phyloP scores from a whole-genome alignment of 805 yeast genomes.

The Barnettozyma sp. region DNA sequence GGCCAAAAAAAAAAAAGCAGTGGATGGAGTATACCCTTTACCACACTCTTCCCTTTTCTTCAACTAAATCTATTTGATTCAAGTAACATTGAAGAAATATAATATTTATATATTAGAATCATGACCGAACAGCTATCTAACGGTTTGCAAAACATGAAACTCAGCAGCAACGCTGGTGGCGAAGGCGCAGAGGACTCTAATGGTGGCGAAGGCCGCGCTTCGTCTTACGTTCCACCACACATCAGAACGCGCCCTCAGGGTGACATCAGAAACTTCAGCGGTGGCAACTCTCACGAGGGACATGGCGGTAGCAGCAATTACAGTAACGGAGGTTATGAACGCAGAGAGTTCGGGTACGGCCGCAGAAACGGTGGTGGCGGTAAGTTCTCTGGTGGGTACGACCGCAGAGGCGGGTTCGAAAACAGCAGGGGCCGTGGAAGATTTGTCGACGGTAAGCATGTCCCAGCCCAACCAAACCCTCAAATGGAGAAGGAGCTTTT shows the following conservation, averaged over 20 bases:
- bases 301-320: no score
- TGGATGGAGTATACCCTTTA: background rate
- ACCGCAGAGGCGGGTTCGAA: constrained; percentile 28
- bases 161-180: constrained; percentile 35
- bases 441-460: constrained; percentile 83
- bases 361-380: constrained; percentile 26
- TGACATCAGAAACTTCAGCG: constrained; percentile 10
- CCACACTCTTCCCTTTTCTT: no score
- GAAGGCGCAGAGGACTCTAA: constrained; percentile 12
- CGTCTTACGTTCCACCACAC: constrained; percentile 54
- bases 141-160: constrained; percentile 51
- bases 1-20: constrained; percentile 6
- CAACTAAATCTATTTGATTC: no score
- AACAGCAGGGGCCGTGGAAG: constrained; percentile 58
- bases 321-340: constrained; percentile 11
- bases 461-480: constrained; percentile 69
- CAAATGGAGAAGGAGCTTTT: constrained; percentile 72
- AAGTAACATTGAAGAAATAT: no score
- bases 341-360: constrained; percentile 24
- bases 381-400: constrained; percentile 30
- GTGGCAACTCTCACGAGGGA: constrained; percentile 12
- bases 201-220: constrained; percentile 22
- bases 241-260: constrained; percentile 29
- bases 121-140: constrained; percentile 50
- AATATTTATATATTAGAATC: no score